Base-by-base conservation (phyloP, 371 early-diverging fungal species). In the Mucor circinelloides region DNA sequence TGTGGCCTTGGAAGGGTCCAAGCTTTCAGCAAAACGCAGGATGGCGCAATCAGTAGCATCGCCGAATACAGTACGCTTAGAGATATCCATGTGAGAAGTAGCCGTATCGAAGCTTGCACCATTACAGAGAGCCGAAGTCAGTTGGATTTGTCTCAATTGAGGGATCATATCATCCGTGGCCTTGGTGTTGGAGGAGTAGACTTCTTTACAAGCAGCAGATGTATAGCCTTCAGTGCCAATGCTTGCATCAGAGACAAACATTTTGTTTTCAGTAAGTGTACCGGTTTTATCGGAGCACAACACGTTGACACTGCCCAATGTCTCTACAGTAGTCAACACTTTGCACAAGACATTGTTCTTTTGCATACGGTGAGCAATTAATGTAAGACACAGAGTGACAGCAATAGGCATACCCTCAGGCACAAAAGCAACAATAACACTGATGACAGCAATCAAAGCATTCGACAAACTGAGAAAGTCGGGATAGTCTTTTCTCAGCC, bases 1-100 rank as follows among this genome's bases (percentile, higher is more conserved):
- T 19, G 74, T 76, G 13, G 57, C 55, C 10, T 46, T 42, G 7
- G 56, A 40, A n/a, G 74, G 71, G n/a, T 73, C 68, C 57, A 79
- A 56, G 27, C 63, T 58, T 44, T 77, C 78, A 27, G 85, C 85
- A 68, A 89, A 91, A 3, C 86, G 79, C 15, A 93, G 79, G 6
- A 94, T 74, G 15, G 92, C 94, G 62, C 84, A 80, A 75, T 95
- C 94, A 25, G 94, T 94, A 31, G 92, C 85, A 74, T 94, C 92
- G 52, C 94, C 93, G 60, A 79, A 72, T 30, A 88, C 76, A 6
- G 60, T 77, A 48, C 92, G 85, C 32, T 89, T 81, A n/a, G 75
- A 52, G 3, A 86, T 56, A 17, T 90, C 82, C 36, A 82, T 28
- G 6, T 75, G 60, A n/a, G 73, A 62, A 7, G 80, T 73, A 2